These are phyloP conservation scores for Citrullus amarus DNA, from an alignment of 306 rosid species.

Conservation along the genomic window DNA sequence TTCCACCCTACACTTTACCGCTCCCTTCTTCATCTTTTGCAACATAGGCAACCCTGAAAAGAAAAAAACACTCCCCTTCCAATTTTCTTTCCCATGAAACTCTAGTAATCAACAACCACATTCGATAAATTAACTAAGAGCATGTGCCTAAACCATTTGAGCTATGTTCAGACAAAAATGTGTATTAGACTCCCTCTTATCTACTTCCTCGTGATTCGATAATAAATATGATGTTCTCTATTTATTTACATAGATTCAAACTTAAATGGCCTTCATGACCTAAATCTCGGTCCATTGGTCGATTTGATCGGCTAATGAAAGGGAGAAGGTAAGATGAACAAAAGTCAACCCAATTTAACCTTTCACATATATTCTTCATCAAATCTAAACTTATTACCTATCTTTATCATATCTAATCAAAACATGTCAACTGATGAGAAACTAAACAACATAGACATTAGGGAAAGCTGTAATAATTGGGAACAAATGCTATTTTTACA, in stretches of 20 bases:
- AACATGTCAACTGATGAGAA: too few species aligned
- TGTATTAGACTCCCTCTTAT: neutral
- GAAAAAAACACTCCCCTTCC: neutral
- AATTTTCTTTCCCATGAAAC: neutral
- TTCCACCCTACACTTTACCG: neutral
- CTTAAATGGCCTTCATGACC: neutral
- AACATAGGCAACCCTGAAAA: neutral
- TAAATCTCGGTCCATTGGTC: neutral
- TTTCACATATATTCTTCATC: too few species aligned
- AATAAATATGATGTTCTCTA: neutral
- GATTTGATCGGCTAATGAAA: neutral
- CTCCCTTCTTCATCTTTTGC: constrained; percentile 3
- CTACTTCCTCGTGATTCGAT: neutral
- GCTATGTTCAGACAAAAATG: too few species aligned
- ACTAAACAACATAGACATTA: too few species aligned
- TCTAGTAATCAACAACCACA: neutral
- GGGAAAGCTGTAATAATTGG: too few species aligned
- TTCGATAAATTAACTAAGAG: too few species aligned
- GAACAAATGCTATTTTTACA: neutral
- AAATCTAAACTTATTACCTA: neutral
- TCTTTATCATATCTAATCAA: neutral
- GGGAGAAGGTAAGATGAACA: neutral
- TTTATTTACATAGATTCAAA: neutral
- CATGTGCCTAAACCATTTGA: too few species aligned
- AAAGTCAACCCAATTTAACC: too few species aligned